Evolutionary conservation across 2,329 filamentous ascomycete genomes (phyloP).

Genomic region (Allantophomopsis lycopodina): DNA sequence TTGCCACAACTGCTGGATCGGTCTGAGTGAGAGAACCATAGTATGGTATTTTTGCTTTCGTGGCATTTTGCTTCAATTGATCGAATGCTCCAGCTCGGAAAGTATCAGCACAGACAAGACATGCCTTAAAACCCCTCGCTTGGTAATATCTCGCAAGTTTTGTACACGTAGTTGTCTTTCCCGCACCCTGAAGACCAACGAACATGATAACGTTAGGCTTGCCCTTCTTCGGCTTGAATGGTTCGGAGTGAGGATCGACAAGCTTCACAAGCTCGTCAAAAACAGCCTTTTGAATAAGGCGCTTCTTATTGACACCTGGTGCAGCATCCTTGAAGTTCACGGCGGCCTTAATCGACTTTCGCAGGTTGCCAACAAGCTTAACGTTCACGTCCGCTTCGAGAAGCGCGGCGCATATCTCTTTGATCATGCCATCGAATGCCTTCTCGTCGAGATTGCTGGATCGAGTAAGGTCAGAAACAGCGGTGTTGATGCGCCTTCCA

Average conservation of each 20-base stretch:
- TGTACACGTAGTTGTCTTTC: conserved; percentile 96
- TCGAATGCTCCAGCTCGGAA: conserved; percentile 98
- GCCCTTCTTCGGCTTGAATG: conserved; percentile 94
- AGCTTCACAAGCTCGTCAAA: conserved; percentile 94
- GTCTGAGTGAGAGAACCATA: conserved; percentile 95
- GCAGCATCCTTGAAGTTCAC: conserved; percentile 95
- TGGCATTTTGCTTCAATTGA: conserved; percentile 96
- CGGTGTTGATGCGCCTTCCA: conserved; percentile 94
- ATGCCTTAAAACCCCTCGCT: conserved; percentile 81
- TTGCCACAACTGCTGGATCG: conserved; percentile 82
- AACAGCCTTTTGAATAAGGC: conserved; percentile 92
- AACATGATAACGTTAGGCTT: conserved; percentile 99
- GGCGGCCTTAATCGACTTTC: conserved; percentile 78
- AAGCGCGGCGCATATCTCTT: conserved; percentile 92
- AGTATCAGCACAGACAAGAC: conserved; percentile 92
- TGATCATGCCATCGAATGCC: conserved; percentile 97
- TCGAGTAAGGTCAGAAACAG: conserved; percentile 83
- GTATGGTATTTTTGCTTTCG: conserved; percentile 97
- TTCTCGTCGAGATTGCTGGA: conserved; percentile 94
- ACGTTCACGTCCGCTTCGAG: conserved; percentile 97
- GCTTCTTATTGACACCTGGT: conserved; percentile 92
- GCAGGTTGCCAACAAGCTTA: conserved; percentile 76
- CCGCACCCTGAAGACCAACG: conserved; percentile 91
- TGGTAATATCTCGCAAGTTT: conserved; percentile 94
- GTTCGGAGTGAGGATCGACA: conserved; percentile 87